phyloP scores from a whole-genome alignment of 2,329 filamentous ascomycete species.

The Apiospora arundinis region DNA sequence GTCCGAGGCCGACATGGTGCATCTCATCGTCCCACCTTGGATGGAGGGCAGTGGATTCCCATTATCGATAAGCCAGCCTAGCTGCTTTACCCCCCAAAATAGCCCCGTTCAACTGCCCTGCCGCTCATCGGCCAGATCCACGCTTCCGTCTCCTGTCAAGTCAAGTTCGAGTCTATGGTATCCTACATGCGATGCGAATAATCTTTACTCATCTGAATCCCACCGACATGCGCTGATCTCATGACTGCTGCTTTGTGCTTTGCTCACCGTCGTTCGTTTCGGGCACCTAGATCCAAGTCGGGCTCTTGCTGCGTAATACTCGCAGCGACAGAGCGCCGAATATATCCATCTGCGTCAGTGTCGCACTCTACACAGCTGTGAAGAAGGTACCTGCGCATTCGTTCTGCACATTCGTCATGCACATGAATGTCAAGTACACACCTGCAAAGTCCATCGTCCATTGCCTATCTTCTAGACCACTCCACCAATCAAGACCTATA shows the following conservation, averaged over 20 bases:
- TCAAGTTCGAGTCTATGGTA: not conserved
- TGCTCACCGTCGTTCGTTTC: no score
- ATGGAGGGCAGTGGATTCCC: not conserved
- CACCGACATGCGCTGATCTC: not conserved
- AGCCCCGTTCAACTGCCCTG: not conserved
- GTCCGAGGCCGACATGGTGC: not conserved
- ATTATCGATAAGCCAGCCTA: not conserved
- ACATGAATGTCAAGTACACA: not conserved
- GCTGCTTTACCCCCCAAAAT: slow-evolving; percentile 5
- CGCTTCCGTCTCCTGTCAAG: not conserved
- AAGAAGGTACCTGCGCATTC: not conserved
- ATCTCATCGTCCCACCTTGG: slow-evolving; percentile 2
- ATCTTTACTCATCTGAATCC: no score
- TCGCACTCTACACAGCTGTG: not conserved
- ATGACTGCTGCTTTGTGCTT: not conserved
- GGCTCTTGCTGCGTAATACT: not conserved
- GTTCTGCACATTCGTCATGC: not conserved
- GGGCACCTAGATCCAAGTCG: not conserved
- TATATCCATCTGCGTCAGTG: not conserved
- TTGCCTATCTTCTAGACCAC: not conserved
- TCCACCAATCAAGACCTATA: slow-evolving; percentile 18
- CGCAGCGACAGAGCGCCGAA: not conserved
- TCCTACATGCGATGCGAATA: no score
- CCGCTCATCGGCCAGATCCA: not conserved
- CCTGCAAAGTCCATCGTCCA: not conserved